Evolutionary conservation across 192 early-diverging fungal species (phyloP), one percentile per base, ranked within the genome.

Genomic region (Umbelopsis vinacea): DNA sequence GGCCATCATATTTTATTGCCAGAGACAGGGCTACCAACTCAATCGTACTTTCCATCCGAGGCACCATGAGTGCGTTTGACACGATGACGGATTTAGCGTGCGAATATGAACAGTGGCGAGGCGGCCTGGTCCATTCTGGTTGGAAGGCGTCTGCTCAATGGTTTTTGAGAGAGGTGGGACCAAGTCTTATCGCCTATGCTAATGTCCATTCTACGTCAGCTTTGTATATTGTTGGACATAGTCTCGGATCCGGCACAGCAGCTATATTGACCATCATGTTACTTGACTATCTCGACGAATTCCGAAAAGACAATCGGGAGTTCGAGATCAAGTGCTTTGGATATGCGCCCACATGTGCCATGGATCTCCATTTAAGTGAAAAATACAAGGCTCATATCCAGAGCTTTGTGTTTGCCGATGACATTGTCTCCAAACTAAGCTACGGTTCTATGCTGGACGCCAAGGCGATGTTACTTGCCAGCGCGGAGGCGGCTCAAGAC

Each of bases 51-150:
- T 83, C 83, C 6, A 89, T 91, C 45, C 79, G 92, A 50, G 92
- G 92, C 8, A 90, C 89, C 0, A 90, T 91, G 91, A 92, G 90
- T 50, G 81, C 85, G 0, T 87, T 89, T 70, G 92, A 94, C 69
- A 89, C 91, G 1, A 69, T 94, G 33, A 91, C 92, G 0, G 92
- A 94, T 74, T 71, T 94, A 21, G 88, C 87, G 0, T 94, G 91
- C 69, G 90, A 91, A 73, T 94, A 94, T 72, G 82, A 87, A 52
- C 90, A 88, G 40, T 92, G 90, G 91, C 85, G 87, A 55, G 92
- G 91, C 52, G 92, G 92, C 0, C 78, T 92, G 15, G 89, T 92
- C 40, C 92, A 94, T 63, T 86, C 86, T 53, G 92, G 92, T 6
- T 90, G 92, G 83, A 88, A 90, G 81, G 74, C 83, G 17, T 88